phyloP scores from a whole-genome alignment of 2,329 filamentous ascomycete genomes.

The Sporothrix variecibatus region DNA sequence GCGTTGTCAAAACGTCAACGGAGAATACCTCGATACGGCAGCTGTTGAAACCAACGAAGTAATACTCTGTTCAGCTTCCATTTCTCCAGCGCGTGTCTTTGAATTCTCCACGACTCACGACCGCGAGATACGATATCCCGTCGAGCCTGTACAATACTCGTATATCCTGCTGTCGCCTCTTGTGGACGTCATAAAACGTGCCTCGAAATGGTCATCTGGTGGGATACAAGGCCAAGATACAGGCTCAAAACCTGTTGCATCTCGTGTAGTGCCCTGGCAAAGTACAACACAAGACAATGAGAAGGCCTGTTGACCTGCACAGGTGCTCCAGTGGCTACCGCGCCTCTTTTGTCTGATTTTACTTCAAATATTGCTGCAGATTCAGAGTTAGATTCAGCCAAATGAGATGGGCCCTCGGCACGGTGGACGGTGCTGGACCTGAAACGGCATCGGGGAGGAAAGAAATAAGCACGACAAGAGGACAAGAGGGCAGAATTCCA shows the following conservation, averaged over 20 bases:
- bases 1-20: neutral
- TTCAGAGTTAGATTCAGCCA: neutral
- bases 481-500: neutral
- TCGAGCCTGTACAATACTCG: no score
- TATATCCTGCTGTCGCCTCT: neutral
- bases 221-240: neutral
- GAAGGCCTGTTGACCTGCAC: neutral
- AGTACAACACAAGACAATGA: neutral
- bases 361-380: neutral
- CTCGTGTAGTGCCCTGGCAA: neutral
- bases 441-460: neutral
- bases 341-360: neutral
- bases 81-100: conserved; percentile 5
- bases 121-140: no score
- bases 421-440: neutral
- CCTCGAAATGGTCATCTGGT: neutral
- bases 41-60: neutral
- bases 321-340: neutral
- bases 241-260: neutral
- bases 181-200: neutral
- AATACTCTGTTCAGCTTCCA: neutral
- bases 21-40: neutral
- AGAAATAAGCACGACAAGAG: neutral
- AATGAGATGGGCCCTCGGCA: conserved; percentile 9
- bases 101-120: neutral